Percentiles rank a stretch among this genome's conserved stretches.
phyloP scores from a whole-genome alignment of 768 basidiomycete genomes.

The Leccinum barrowsii region DNA sequence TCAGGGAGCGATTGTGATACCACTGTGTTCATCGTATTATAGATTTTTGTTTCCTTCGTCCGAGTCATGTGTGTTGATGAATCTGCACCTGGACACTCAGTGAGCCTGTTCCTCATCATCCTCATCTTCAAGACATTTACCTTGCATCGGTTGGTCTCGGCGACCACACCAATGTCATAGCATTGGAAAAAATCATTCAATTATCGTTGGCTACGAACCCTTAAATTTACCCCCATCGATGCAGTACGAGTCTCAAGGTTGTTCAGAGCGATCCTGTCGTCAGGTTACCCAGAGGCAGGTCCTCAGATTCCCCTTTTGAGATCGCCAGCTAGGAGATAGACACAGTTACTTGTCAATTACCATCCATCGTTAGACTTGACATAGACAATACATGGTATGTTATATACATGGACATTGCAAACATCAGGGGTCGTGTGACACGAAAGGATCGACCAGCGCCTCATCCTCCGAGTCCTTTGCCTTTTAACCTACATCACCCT shows the following conservation, averaged over 20 bases:
- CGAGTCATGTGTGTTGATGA: constrained; percentile 46
- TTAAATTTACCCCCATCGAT: background rate
- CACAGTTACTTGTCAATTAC: background rate
- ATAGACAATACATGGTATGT: constrained; percentile 1
- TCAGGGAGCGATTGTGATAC: constrained; percentile 77
- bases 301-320: background rate
- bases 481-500: constrained; percentile 16
- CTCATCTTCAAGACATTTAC: constrained; percentile 33
- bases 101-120: constrained; percentile 2
- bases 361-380: background rate
- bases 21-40: constrained; percentile 80
- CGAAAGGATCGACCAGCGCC: background rate
- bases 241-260: too few species aligned
- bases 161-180: constrained; percentile 48
- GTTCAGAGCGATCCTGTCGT: constrained; percentile 9
- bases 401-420: constrained; percentile 11
- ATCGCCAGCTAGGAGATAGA: background rate
- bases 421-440: background rate
- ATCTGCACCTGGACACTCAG: constrained; percentile 1
- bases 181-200: constrained; percentile 51
- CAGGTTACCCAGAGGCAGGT: constrained; percentile 37
- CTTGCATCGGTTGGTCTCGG: constrained; percentile 26
- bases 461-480: background rate
- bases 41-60: constrained; percentile 29
- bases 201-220: constrained; percentile 33